Conservation (phyloP, 352 stramenopile genomes). For the Phytopythium kandeliae region DNA sequence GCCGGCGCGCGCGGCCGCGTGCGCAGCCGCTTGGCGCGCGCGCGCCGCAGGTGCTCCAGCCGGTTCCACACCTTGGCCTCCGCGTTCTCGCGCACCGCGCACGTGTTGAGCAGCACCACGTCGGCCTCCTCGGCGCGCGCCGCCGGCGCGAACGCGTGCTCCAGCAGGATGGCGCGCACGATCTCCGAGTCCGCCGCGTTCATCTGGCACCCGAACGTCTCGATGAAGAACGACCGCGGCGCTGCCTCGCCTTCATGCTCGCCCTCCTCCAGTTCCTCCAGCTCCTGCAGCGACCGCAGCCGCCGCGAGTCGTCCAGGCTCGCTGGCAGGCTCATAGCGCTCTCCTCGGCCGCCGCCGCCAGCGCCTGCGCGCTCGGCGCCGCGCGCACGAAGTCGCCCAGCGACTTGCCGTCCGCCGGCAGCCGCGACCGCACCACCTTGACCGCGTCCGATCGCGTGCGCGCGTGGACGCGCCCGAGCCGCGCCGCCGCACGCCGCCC, state of each 20-base stretch:
- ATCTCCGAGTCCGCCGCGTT: constrained; percentile 99
- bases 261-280: constrained; percentile 21
- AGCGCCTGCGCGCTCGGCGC: too few species aligned
- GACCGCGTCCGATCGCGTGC: constrained; percentile 22
- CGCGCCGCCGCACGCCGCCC: constrained; percentile 2
- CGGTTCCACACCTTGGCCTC: constrained; percentile 93
- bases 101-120: constrained; percentile 98
- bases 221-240: constrained; percentile 67
- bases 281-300: constrained; percentile 55
- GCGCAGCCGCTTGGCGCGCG: constrained; percentile 63
- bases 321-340: constrained; percentile 75
- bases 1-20: constrained; percentile 52
- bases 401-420: constrained; percentile 32
- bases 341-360: constrained; percentile 29
- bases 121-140: constrained; percentile 76
- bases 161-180: constrained; percentile 92
- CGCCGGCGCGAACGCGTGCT: constrained; percentile 57
- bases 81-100: constrained; percentile 98
- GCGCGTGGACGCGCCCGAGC: constrained; percentile 21
- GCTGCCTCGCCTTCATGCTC: constrained; percentile 1
- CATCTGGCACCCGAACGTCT: constrained; percentile 99
- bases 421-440: constrained; percentile 35
- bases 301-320: constrained; percentile 5
- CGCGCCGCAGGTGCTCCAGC: constrained; percentile 69
- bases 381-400: constrained; percentile 81